These are phyloP conservation scores for Hyphopichia fennica DNA, from an alignment of 1,139 yeast species.

Conservation along the genomic window DNA sequence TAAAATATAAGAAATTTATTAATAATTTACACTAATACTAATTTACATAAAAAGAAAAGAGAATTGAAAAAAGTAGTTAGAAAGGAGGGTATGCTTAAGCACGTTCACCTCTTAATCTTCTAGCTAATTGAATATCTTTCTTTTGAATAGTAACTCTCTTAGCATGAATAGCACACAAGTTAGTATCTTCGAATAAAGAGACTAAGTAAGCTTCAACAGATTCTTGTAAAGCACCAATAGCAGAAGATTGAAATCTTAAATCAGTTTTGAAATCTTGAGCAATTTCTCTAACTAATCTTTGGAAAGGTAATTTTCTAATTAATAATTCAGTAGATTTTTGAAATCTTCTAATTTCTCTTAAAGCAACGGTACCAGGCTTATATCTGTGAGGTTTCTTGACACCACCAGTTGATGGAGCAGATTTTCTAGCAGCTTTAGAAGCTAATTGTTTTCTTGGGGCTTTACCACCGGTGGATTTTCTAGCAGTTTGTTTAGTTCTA, in stretches of 20 bases:
- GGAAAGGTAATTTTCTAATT: constrained; percentile 98
- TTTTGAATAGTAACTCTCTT: constrained; percentile 99
- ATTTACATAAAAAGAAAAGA: constrained; percentile 3
- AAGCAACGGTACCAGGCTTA: constrained; percentile 99
- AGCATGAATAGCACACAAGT: constrained; percentile 98
- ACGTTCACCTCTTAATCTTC: constrained; percentile 99
- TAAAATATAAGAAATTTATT: neutral
- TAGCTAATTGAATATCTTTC: constrained; percentile 98
- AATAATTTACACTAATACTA: constrained; percentile 5
- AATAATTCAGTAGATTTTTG: constrained; percentile 96
- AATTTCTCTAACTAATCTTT: constrained; percentile 96
- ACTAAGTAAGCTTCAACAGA: constrained; percentile 97
- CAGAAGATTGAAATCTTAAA: constrained; percentile 97
- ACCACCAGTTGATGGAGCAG: constrained; percentile 98
- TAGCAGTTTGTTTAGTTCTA: constrained; percentile 98
- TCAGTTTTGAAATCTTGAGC: constrained; percentile 98
- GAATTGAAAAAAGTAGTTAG: neutral
- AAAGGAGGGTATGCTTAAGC: constrained; percentile 39
- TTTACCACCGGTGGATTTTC: constrained; percentile 99
- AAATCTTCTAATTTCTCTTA: constrained; percentile 99
- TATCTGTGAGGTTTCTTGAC: constrained; percentile 99
- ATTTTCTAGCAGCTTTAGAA: constrained; percentile 98
- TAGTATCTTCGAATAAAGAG: constrained; percentile 91
- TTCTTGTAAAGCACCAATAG: constrained; percentile 98
- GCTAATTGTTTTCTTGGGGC: constrained; percentile 99